Base-by-base conservation (phyloP, 257 asterid species). In the Gentiana dahurica region DNA sequence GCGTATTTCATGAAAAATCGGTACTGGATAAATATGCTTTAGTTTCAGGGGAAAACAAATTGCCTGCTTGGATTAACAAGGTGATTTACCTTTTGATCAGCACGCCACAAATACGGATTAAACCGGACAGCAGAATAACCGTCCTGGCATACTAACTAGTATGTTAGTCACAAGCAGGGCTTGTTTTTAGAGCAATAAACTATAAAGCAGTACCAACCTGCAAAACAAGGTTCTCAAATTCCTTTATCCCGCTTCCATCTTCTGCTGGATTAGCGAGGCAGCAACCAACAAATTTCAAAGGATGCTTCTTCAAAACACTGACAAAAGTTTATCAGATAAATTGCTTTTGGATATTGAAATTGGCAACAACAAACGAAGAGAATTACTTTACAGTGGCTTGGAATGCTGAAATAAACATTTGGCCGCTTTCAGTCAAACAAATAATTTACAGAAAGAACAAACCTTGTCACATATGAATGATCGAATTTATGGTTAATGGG, bases 231-330 rank as follows among this genome's bases (percentile, higher is more conserved):
- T 81, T 65, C 62, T 83, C 86, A 59, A 89, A 82, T 77, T 79
- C 86, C 60, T 75, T 72, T 59, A 83, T 37, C 43, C 95, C 97
- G 4, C 71, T 75, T 50, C 87, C 86, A 66, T 86, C 85, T 75
- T 86, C 87, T 53, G 83, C 85, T 54, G 97, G 94, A 79, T 89
- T 89, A 1, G 97, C 95, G 53, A 89, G 95, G 82, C 95, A 86
- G 62, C 97, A 89, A 36, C 97, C 97, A 49, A 81, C 68, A 34
- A 86, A 89, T 57, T 79, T 86, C 33, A 89, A 81, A 37, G 97
- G 95, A 56, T 77, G 75, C 61, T 76, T 74, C 80, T 73, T 83
- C 76, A 89, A 65, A 39, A 83, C 87, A 58, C 97, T 89, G 91
- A 51, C 61, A 60, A 59, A 53, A 36, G 12, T 55, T 53, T 34